Conservation (phyloP, 805 yeast species). For the Candida boleticola region DNA sequence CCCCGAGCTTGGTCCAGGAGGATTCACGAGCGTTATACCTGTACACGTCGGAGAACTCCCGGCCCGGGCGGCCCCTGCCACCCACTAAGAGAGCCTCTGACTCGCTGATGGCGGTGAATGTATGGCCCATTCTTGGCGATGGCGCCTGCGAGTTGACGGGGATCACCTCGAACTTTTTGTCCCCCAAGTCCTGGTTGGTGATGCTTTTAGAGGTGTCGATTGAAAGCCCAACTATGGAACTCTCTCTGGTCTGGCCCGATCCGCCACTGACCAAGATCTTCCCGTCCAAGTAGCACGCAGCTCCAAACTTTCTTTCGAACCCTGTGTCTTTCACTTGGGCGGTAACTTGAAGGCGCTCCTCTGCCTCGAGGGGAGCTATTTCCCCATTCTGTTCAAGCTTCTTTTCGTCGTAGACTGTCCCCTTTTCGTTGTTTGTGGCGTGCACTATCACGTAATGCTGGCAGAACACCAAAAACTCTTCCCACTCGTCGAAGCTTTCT, state of each 20-base stretch:
- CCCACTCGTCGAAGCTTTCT: slow-evolving; percentile 82
- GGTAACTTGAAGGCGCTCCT: neutral
- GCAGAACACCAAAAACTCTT: slow-evolving; percentile 71
- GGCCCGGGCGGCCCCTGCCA: slow-evolving; percentile 65
- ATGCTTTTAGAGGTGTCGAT: slow-evolving; percentile 2
- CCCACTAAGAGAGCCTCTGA: slow-evolving; percentile 48
- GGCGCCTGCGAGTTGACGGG: slow-evolving; percentile 13
- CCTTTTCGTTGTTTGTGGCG: slow-evolving; percentile 45
- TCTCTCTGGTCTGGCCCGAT: slow-evolving; percentile 29
- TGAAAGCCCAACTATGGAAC: neutral
- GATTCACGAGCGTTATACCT: slow-evolving; percentile 4
- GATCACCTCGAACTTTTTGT: neutral
- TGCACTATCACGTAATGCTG: slow-evolving; percentile 73
- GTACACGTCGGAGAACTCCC: slow-evolving; percentile 34
- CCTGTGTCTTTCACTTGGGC: neutral
- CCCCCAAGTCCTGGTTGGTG: slow-evolving; percentile 4
- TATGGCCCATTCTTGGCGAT: slow-evolving; percentile 57
- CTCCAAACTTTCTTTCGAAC: slow-evolving; percentile 43
- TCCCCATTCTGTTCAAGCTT: slow-evolving; percentile 4
- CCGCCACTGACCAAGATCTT: slow-evolving; percentile 41
- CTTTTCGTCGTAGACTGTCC: slow-evolving; percentile 5
- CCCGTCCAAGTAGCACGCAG: slow-evolving; percentile 19
- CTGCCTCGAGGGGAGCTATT: neutral
- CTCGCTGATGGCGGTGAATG: slow-evolving; percentile 34
- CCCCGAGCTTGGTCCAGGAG: slow-evolving; percentile 40